Base-by-base conservation (phyloP, 768 basidiomycete species). In the Ramaria sp. region DNA sequence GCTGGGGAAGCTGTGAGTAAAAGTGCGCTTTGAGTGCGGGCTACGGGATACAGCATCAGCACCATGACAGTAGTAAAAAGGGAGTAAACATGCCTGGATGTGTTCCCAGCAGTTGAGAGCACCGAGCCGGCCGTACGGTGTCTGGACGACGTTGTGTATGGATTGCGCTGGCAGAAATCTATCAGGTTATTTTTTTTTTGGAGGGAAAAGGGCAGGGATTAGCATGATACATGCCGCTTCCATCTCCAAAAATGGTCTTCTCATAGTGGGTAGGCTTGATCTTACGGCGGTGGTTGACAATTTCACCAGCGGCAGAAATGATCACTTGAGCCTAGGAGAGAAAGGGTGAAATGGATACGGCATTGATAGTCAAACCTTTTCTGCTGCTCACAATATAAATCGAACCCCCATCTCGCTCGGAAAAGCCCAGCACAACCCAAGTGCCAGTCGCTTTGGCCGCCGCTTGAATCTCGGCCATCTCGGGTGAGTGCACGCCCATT, bases 191-290 rank as follows among this genome's bases (percentile, higher is more conserved):
- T 16, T 37, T 37, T n/a, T 44, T n/a, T 47, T 27, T 4, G 15
- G 45, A 5, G 45, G n/a, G 20, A 47, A 47, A 32, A 47, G 24
- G 25, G 42, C 9, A 44, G 16, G n/a, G n/a, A n/a, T n/a, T 12
- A 2, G 8, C 13, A 34, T 8, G 3, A 18, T 8, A 30, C 42
- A 27, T 28, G 32, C 53, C 53, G 16, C 41, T 32, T 22, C 53
- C 53, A 43, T 55, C 53, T 43, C 53, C 53, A 34, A 34, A 55
- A 34, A 55, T 44, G n/a, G 34, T 27, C n/a, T 48, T 47, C 45
- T 55, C 53, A 28, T 32, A 27, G 45, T 55, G 59, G 61, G 32
- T 65, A 60, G 55, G 47, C 55, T 50, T 52, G 32, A 44, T 44
- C 25, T 56, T 47, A 28, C 53, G 49, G 13, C 47, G 47, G 28